Conservation (phyloP, 495 filamentous ascomycete genomes). For the Aspergillus conjunctus region DNA sequence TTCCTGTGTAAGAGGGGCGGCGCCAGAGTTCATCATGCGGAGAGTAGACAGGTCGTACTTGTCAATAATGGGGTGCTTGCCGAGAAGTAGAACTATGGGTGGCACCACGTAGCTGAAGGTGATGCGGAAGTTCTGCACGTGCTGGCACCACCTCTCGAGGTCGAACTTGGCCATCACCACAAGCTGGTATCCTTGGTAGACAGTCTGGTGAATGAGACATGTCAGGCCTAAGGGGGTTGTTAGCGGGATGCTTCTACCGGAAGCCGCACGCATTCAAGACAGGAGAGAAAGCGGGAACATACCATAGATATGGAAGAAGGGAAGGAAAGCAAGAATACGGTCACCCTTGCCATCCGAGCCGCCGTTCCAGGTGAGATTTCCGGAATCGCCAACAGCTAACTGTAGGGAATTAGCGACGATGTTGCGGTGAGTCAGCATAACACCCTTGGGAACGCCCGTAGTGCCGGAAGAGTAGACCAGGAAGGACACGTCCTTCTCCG, state of each 20-base stretch:
- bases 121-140: conserved; percentile 72
- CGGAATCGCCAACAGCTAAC: conserved; percentile 58
- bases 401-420: conserved; percentile 71
- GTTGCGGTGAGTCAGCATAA: conserved; percentile 84
- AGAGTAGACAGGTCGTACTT: conserved; percentile 81
- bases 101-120: conserved; percentile 85
- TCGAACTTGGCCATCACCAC: conserved; percentile 86
- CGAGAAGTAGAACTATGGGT: conserved; percentile 77
- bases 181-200: conserved; percentile 68
- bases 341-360: conserved; percentile 67
- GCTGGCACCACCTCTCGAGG: conserved; percentile 71
- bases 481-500: conserved; percentile 56
- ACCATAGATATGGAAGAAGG: conserved; percentile 96
- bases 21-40: conserved; percentile 85
- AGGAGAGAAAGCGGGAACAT: conserved; percentile 16
- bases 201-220: conserved; percentile 60
- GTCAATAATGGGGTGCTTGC: conserved; percentile 73
- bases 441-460: conserved; percentile 88
- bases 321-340: conserved; percentile 75
- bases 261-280: not conserved
- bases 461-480: conserved; percentile 90
- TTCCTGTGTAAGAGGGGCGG: conserved; percentile 83
- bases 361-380: conserved; percentile 60
- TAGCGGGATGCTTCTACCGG: not conserved
- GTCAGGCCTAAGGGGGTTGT: conserved; percentile 67